phyloP scores from a whole-genome alignment of 495 filamentous ascomycete genomes.

The Thozetella sp. region DNA sequence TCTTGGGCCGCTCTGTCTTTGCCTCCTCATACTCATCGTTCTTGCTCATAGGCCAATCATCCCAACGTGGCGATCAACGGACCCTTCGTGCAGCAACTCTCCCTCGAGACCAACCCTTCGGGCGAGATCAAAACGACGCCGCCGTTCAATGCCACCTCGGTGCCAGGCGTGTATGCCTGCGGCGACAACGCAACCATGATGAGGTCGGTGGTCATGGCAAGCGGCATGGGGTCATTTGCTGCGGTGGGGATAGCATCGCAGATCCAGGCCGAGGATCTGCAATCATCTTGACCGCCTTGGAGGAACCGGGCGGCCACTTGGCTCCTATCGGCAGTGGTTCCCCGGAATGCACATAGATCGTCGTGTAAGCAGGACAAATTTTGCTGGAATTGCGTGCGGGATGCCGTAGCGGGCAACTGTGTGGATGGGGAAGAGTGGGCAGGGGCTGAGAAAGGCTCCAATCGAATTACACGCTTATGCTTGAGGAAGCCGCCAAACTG shows the following conservation, averaged over 20 bases:
- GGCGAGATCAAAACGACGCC: constrained; percentile 20
- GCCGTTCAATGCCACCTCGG: constrained; percentile 20
- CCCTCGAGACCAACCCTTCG: constrained; percentile 13
- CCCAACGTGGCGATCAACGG: constrained; percentile 20
- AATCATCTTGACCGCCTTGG: neutral
- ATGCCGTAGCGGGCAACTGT: too few relatives aligned
- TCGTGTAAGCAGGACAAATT: too few relatives aligned
- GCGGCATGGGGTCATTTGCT: constrained; percentile 17
- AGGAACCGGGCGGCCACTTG: too few relatives aligned
- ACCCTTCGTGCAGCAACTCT: constrained; percentile 17
- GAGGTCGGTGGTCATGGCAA: constrained; percentile 16
- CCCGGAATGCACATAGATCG: too few relatives aligned
- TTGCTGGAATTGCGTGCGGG: too few relatives aligned
- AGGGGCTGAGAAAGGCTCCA: neutral
- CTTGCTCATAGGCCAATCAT: constrained; percentile 14
- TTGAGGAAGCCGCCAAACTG: neutral
- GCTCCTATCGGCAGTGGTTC: too few relatives aligned
- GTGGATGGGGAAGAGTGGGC: neutral
- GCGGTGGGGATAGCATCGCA: constrained; percentile 16
- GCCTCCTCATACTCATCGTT: neutral
- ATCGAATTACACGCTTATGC: neutral
- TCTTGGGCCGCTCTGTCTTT: neutral
- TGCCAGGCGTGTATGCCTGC: constrained; percentile 22
- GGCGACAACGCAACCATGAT: constrained; percentile 24
- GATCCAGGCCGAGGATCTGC: constrained; percentile 3